phyloP scores from a whole-genome alignment of 768 basidiomycete species.

The Lentinula detonsa region DNA sequence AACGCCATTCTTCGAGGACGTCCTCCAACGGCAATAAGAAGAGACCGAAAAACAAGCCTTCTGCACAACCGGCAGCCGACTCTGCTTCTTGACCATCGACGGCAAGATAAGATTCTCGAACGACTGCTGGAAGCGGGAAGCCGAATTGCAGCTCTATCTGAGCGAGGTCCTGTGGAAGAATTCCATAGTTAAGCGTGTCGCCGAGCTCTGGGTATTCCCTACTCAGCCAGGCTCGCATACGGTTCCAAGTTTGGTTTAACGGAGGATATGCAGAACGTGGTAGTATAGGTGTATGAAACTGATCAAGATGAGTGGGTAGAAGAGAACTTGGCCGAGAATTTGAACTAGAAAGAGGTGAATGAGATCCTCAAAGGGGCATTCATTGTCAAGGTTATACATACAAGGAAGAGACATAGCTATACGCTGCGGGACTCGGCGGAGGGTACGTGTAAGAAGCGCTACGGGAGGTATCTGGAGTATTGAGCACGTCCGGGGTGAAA shows the following conservation, averaged over 20 bases:
- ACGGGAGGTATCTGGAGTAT: constrained; percentile 39
- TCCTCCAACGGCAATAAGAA: constrained; percentile 90
- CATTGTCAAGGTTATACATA: constrained; percentile 23
- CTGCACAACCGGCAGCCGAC: constrained; percentile 79
- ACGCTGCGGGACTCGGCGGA: constrained; percentile 51
- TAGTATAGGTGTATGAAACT: constrained; percentile 37
- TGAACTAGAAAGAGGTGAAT: constrained; percentile 24
- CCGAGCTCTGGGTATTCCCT: constrained; percentile 91
- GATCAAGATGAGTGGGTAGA: constrained; percentile 62
- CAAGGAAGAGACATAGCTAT: constrained; percentile 58
- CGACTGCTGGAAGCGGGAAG: constrained; percentile 71
- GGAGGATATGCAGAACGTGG: constrained; percentile 60
- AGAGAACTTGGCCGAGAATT: constrained; percentile 46
- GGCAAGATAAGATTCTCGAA: constrained; percentile 86
- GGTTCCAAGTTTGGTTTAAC: constrained; percentile 76
- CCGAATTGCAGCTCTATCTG: constrained; percentile 84
- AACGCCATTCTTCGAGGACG: constrained; percentile 91
- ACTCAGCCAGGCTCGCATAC: constrained; percentile 75
- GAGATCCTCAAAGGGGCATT: constrained; percentile 2
- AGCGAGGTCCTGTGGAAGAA: constrained; percentile 72
- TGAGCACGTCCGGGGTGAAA: constrained; percentile 49
- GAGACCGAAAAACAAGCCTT: constrained; percentile 94
- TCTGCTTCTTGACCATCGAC: constrained; percentile 95
- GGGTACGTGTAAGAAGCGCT: constrained; percentile 72
- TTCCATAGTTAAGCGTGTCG: constrained; percentile 92